Evolutionary conservation across 2,329 filamentous ascomycete species (phyloP), one percentile per base, ranked within the genome.

Genomic region (Blumeriella jaapii): DNA sequence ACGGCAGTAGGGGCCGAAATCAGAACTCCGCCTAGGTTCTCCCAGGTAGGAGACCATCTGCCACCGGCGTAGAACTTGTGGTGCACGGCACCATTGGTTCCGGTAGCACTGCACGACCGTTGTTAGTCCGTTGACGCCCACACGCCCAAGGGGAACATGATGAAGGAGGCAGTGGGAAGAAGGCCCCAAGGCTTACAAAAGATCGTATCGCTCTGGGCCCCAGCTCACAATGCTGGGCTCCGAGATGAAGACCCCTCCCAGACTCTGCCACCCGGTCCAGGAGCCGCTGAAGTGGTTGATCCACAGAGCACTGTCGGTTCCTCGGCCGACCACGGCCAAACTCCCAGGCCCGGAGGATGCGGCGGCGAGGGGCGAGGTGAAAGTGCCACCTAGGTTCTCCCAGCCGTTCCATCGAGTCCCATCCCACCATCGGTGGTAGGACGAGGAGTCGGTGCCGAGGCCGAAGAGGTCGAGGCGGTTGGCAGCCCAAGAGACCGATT

Each of bases 141-240:
- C 12, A 6, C 15, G 5, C 15, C 9, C 25, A 13, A 14, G 6
- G 5, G 2, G 3, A n/a, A n/a, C n/a, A n/a, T n/a, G n/a, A n/a
- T 11, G 15, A 15, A 31, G 13, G 18, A 6, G 29, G n/a, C n/a
- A n/a, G n/a, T n/a, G n/a, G n/a, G n/a, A n/a, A n/a, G n/a, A n/a
- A n/a, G n/a, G n/a, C 9, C 14, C 6, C 20, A 23, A 27, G 12
- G 6, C 32, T 28, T 29, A 34, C 32, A 50, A 51, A 11, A 48
- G 37, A 25, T 50, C 47, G 7, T 49, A 40, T 31, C 44, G 28
- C 22, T 46, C 45, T 2, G 33, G 25, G 4, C 34, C 44, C 47
- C 47, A 50, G 8, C 38, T 41, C 8, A 52, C 43, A 31, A 42
- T 46, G 13, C 34, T 39, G n/a, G 47, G 45, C 15, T 42, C 35